Conservation (phyloP, 495 filamentous ascomycete genomes). For the Penicillium pulvis region DNA sequence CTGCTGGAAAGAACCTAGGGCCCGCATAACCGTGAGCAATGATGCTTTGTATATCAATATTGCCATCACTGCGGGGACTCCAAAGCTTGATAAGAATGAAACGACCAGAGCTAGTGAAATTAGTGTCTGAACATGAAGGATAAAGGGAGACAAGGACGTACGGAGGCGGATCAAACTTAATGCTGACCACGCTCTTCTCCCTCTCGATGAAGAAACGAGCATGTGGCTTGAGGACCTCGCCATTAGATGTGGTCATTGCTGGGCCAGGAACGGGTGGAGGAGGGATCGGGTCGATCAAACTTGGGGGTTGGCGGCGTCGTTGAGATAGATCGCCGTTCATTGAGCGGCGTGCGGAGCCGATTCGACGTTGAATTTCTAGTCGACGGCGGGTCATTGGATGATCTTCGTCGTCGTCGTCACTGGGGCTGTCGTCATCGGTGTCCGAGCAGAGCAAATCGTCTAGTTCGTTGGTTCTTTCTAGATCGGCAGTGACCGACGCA, state of each 20-base stretch:
- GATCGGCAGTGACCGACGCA: constrained; percentile 25
- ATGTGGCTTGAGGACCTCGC: constrained; percentile 66
- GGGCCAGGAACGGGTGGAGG: constrained; percentile 7
- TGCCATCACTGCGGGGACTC: constrained; percentile 64
- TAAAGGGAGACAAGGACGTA: constrained; percentile 44
- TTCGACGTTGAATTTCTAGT: constrained; percentile 29
- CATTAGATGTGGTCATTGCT: constrained; percentile 19
- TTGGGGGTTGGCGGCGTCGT: constrained; percentile 30
- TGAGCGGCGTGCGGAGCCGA: constrained; percentile 25
- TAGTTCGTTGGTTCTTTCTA: constrained; percentile 30
- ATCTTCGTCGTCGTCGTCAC: constrained; percentile 36
- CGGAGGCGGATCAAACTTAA: constrained; percentile 87
- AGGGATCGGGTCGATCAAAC: constrained; percentile 31
- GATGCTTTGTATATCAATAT: constrained; percentile 86
- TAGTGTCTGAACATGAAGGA: constrained; percentile 10
- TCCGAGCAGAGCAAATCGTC: constrained; percentile 48
- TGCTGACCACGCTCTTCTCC: constrained; percentile 79
- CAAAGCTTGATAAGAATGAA: constrained; percentile 86
- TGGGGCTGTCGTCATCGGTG: constrained; percentile 58
- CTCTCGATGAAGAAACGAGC: constrained; percentile 78
- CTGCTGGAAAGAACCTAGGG: constrained; percentile 70
- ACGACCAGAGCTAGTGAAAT: constrained; percentile 56
- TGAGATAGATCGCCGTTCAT: constrained; percentile 20
- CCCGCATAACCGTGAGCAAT: constrained; percentile 80
- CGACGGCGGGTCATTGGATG: constrained; percentile 29